Evolutionary conservation across 805 yeast genomes (phyloP).

Genomic region (Lachancea dasiensis): DNA sequence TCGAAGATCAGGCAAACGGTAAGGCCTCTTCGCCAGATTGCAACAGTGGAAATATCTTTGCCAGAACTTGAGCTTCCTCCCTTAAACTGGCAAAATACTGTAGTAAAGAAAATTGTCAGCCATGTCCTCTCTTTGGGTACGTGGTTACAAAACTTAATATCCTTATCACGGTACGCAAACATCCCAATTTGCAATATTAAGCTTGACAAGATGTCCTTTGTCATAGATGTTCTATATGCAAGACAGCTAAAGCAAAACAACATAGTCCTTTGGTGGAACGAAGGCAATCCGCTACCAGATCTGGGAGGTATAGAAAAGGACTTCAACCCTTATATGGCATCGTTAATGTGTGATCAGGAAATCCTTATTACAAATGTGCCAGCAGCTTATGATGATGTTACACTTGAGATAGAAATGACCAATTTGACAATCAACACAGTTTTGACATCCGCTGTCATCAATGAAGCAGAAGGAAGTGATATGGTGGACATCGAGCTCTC

Average conservation of each 20-base stretch:
- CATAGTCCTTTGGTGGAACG: conserved; percentile 92
- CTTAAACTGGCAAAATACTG: conserved; percentile 71
- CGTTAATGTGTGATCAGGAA: conserved; percentile 47
- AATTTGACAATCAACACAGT: conserved; percentile 84
- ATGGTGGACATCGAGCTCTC: conserved; percentile 45
- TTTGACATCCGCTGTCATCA: conserved; percentile 73
- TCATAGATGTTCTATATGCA: conserved; percentile 85
- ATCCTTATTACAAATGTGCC: conserved; percentile 72
- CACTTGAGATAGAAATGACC: conserved; percentile 69
- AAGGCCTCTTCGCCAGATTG: conserved; percentile 47
- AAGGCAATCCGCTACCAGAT: conserved; percentile 63
- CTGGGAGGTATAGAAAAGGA: conserved; percentile 78
- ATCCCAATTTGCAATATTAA: conserved; percentile 84
- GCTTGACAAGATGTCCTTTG: conserved; percentile 66
- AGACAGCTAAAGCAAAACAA: conserved; percentile 59
- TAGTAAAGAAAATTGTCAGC: conserved; percentile 58
- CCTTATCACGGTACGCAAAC: conserved; percentile 63
- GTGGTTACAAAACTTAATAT: conserved; percentile 62
- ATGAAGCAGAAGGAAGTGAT: conserved; percentile 84
- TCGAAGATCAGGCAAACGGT: conserved; percentile 42
- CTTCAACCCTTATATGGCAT: conserved; percentile 36
- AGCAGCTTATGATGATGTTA: conserved; percentile 71
- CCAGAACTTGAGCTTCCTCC: conserved; percentile 61
- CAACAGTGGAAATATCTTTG: conserved; percentile 54
- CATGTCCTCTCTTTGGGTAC: conserved; percentile 68